These are phyloP conservation scores for Diversispora eburnea DNA, from an alignment of 192 early-diverging fungal species.

Conservation along the genomic window DNA sequence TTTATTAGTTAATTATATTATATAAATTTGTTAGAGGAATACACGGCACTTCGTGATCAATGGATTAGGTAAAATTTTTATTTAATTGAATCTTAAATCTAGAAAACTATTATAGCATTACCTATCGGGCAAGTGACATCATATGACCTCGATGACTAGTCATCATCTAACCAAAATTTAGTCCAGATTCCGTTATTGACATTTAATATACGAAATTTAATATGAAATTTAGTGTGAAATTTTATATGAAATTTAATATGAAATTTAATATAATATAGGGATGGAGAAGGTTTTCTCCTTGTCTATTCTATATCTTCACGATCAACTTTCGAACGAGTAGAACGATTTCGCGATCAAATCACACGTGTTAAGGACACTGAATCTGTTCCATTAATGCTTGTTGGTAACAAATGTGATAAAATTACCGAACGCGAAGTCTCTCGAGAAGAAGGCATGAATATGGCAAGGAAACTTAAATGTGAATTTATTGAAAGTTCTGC, in stretches of 20 bases:
- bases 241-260: too few relatives aligned
- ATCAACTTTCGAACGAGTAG: constrained; percentile 84
- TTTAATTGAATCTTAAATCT: not conserved
- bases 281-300: constrained; percentile 85
- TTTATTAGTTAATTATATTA: not conserved
- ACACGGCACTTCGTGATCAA: constrained; percentile 74
- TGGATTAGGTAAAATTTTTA: constrained; percentile 62
- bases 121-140: not conserved
- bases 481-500: constrained; percentile 89
- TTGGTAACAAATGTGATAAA: constrained; percentile 95
- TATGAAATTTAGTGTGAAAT: not conserved
- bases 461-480: constrained; percentile 71
- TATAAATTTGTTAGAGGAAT: constrained; percentile 52
- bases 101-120: too few relatives aligned
- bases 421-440: constrained; percentile 80
- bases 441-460: constrained; percentile 72
- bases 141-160: not conserved
- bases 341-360: constrained; percentile 84
- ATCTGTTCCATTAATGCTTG: constrained; percentile 81
- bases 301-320: constrained; percentile 89
- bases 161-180: too few relatives aligned
- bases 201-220: not conserved
- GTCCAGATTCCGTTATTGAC: not conserved
- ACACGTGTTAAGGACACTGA: constrained; percentile 87
- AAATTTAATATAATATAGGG: constrained; percentile 19